phyloP scores from a whole-genome alignment of 306 rosid genomes.

The Pyrus betulifolia region DNA sequence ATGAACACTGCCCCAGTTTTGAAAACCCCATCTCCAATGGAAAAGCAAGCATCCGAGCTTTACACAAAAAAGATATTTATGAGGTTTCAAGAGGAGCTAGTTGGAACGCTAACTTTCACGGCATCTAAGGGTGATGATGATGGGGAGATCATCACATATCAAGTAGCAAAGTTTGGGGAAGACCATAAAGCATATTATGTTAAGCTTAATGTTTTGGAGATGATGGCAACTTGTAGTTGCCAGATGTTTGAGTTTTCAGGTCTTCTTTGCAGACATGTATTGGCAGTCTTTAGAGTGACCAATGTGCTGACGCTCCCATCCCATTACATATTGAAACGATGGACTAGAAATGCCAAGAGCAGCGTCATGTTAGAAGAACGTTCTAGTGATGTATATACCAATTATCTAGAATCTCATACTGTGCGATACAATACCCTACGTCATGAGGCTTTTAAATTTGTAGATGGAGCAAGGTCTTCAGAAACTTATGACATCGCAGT shows the following conservation, averaged over 20 bases:
- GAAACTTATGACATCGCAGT: slow-evolving; percentile 68
- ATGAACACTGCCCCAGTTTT: slow-evolving; percentile 69
- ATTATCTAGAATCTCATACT: slow-evolving; percentile 94
- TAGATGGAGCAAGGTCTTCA: slow-evolving; percentile 65
- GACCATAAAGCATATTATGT: slow-evolving; percentile 72
- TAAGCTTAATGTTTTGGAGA: slow-evolving; percentile 84
- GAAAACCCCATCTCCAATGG: slow-evolving; percentile 99
- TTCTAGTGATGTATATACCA: slow-evolving; percentile 56
- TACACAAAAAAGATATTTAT: slow-evolving; percentile 77
- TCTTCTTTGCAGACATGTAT: slow-evolving; percentile 90
- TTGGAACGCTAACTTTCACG: slow-evolving; percentile 87
- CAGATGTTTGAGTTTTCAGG: slow-evolving; percentile 99
- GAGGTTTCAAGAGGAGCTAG: slow-evolving; percentile 95
- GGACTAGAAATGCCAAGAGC: slow-evolving; percentile 99
- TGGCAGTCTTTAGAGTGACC: slow-evolving; percentile 97
- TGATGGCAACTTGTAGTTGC: slow-evolving; percentile 89
- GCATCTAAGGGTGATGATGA: slow-evolving; percentile 85
- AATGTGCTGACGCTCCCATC: slow-evolving; percentile 95
- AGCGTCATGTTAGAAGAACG: slow-evolving; percentile 79
- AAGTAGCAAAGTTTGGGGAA: slow-evolving; percentile 91
- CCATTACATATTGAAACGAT: slow-evolving; percentile 87
- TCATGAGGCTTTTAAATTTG: slow-evolving; percentile 74
- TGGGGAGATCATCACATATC: slow-evolving; percentile 69
- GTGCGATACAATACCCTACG: slow-evolving; percentile 89
- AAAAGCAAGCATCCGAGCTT: slow-evolving; percentile 89